Conservation (phyloP, 768 basidiomycete species). For the Tremella yokohamensis region DNA sequence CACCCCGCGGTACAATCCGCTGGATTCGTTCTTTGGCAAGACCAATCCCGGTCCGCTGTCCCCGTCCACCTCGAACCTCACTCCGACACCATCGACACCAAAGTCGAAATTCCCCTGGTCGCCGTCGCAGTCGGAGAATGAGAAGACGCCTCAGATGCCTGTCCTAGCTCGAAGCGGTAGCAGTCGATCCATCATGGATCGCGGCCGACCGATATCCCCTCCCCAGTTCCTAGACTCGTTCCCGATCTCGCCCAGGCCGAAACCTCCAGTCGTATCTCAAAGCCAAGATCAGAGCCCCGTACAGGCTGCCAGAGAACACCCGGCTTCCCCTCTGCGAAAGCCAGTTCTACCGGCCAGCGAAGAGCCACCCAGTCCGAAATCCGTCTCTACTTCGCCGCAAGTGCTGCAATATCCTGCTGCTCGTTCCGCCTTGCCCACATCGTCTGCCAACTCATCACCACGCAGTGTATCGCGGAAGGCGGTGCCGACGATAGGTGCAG, state of each 20-base stretch:
- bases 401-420: no score
- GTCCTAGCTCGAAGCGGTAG: slow-evolving; percentile 3
- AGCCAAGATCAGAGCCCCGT: no score
- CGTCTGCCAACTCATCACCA: no score
- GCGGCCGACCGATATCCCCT: slow-evolving; percentile 32
- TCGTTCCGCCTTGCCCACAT: no score
- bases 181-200: slow-evolving; percentile 22
- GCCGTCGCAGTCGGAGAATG: not conserved
- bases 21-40: slow-evolving; percentile 34
- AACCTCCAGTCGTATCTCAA: not conserved
- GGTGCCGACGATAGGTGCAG: not conserved
- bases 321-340: no score
- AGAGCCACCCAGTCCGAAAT: no score
- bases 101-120: not conserved
- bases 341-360: no score
- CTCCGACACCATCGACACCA: not conserved
- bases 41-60: slow-evolving; percentile 8
- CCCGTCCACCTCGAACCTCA: not conserved
- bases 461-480: no score
- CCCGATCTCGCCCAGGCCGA: slow-evolving; percentile 7
- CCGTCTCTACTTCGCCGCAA: no score
- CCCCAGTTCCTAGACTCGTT: slow-evolving; percentile 26
- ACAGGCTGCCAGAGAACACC: no score
- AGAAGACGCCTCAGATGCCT: slow-evolving; percentile 6
- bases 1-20: slow-evolving; percentile 31